These are phyloP conservation scores for Suhomyces atakaporum DNA, from an alignment of 1,139 yeast species.

Conservation along the genomic window DNA sequence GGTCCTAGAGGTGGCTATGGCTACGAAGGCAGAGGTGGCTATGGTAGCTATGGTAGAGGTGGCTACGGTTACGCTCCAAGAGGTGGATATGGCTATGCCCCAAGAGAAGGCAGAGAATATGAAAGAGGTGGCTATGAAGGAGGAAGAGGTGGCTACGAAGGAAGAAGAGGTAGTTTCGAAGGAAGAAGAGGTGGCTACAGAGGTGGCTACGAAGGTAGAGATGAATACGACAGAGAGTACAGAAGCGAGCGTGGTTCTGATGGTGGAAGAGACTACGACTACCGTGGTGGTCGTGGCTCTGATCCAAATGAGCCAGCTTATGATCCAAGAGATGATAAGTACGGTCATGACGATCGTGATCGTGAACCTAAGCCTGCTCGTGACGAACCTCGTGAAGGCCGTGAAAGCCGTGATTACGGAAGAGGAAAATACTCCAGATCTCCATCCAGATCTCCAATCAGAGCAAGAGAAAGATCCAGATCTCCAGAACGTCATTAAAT, in stretches of 20 bases:
- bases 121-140: slow-evolving; percentile 19
- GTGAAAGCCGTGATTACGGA: slow-evolving; percentile 18
- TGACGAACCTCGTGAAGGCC: slow-evolving; percentile 14
- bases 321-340: slow-evolving; percentile 20
- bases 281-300: slow-evolving; percentile 16
- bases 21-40: slow-evolving; percentile 23
- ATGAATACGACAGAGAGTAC: slow-evolving; percentile 18
- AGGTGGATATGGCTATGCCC: slow-evolving; percentile 16
- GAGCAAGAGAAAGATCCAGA: slow-evolving; percentile 38
- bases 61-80: slow-evolving; percentile 14
- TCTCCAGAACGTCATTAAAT: slow-evolving; percentile 39
- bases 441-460: slow-evolving; percentile 44
- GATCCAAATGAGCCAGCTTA: slow-evolving; percentile 21
- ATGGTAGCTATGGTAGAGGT: slow-evolving; percentile 21
- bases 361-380: slow-evolving; percentile 15
- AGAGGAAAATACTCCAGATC: slow-evolving; percentile 40
- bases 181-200: slow-evolving; percentile 16
- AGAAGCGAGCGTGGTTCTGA: slow-evolving; percentile 19
- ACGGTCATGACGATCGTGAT: slow-evolving; percentile 16
- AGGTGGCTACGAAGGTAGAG: slow-evolving; percentile 18
- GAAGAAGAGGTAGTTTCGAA: slow-evolving; percentile 12
- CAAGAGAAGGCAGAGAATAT: slow-evolving; percentile 13
- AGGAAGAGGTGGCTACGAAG: slow-evolving; percentile 19
- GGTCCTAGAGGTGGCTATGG: slow-evolving; percentile 23
- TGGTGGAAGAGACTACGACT: slow-evolving; percentile 21